Percentiles rank a stretch among this genome's conserved stretches.
Evolutionary conservation across 306 rosid species (phyloP).

Genomic region (Castanea mollissima): DNA sequence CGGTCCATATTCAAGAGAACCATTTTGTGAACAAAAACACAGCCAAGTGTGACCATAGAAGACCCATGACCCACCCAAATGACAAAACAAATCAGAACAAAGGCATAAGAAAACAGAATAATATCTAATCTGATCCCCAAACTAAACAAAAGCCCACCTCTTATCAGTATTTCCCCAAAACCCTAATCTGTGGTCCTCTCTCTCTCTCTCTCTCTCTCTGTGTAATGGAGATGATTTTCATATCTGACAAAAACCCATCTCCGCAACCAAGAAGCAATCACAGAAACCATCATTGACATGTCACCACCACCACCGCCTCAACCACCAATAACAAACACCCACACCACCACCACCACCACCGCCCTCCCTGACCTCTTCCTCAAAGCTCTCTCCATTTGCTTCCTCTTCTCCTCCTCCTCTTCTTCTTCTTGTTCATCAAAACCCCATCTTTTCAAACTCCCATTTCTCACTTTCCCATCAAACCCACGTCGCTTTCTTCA

Average conservation of each 20-base stretch:
- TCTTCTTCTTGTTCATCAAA: not conserved
- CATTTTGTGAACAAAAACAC: too few relatives aligned
- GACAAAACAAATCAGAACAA: too few relatives aligned
- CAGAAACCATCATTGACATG: constrained; percentile 19
- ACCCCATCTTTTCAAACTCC: constrained; percentile 24
- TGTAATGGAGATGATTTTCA: constrained; percentile 28
- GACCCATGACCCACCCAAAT: too few relatives aligned
- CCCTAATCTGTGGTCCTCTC: not conserved
- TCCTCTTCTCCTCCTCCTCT: constrained; percentile 50
- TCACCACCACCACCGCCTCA: constrained; percentile 47
- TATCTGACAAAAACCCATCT: not conserved
- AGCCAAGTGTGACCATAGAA: too few relatives aligned
- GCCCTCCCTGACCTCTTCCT: constrained; percentile 57
- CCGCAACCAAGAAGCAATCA: not conserved
- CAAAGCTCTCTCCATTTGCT: constrained; percentile 58
- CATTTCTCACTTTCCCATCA: constrained; percentile 36
- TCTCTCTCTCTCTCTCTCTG: not conserved
- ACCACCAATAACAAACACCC: constrained; percentile 37
- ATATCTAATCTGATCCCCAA: not conserved
- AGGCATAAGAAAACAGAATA: too few relatives aligned
- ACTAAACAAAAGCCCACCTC: constrained; percentile 9
- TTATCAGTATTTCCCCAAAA: not conserved
- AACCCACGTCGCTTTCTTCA: constrained; percentile 60
- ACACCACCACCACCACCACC: constrained; percentile 32
- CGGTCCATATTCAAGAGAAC: too few relatives aligned